Base-by-base conservation (phyloP, 208 protist species). In the Eutreptiella sp. region DNA sequence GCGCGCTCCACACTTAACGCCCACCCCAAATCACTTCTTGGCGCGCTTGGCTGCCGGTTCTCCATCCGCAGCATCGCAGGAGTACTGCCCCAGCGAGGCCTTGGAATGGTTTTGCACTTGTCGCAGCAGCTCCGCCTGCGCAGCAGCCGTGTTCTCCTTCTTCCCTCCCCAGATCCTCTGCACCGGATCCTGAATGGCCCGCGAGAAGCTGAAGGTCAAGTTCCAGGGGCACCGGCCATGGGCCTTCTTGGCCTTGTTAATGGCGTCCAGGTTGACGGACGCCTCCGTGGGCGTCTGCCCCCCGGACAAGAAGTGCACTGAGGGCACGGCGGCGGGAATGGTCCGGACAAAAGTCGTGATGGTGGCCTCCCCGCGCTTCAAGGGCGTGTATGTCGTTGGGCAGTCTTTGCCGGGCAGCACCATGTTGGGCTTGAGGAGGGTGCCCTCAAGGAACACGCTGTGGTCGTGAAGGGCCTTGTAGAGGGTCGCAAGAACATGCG, bases 361-460 rank as follows among this genome's bases (percentile, higher is more conserved):
- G 39, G 94, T 98, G 65, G 69, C 72, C 38, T 60, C 35, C 38
- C 84, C 93, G 46, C 96, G 79, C 46, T 95, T 52, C 52, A 90
- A 75, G 46, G 85, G 70, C 21, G 73, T 75, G 35, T 72, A 81
- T 43, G 53, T 83, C 39, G 67, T 73, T 38, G 66, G 67, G 46
- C 45, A 81, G 54, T 90, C 80, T 27, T 78, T 58, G 39, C 94
- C 94, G 35, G 86, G 73, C 19, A 93, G 78, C 27, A 97, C 83
- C 93, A 98, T 97, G 79, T 94, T 97, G 67, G 94, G 92, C 81
- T 98, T 98, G 29, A 98, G 85, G 33, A 98, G 76, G 28, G 75
- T 89, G 42, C 92, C 88, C 76, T 98, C 90, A 61, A 90, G 80
- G 36, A 92, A 65, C 45, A 98, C 89, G 45, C 96, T 77, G 73